Evolutionary conservation across 2,329 filamentous ascomycete genomes (phyloP).

Genomic region (Coniella vitis): DNA sequence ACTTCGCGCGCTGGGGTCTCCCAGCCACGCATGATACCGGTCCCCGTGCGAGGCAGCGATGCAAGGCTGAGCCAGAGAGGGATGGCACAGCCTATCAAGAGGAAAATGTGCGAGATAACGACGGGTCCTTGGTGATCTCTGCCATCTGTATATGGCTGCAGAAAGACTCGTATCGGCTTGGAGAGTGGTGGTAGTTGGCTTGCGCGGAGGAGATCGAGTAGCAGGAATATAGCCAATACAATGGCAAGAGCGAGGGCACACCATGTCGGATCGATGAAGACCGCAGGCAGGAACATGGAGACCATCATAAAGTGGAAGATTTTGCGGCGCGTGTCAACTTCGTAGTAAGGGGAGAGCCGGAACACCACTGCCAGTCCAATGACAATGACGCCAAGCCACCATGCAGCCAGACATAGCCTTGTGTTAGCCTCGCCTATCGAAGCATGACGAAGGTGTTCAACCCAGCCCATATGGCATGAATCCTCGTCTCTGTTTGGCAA

Average conservation of each 20-base stretch:
- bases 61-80: constrained; percentile 86
- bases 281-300: constrained; percentile 82
- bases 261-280: constrained; percentile 80
- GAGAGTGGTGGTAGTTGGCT: constrained; percentile 88
- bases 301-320: constrained; percentile 99
- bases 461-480: constrained; percentile 49
- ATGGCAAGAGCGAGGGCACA: constrained; percentile 72
- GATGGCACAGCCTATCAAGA: constrained; percentile 90
- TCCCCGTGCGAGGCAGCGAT: constrained; percentile 52
- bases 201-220: constrained; percentile 83
- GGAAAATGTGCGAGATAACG: constrained; percentile 91
- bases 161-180: constrained; percentile 75
- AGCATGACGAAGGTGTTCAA: constrained; percentile 56
- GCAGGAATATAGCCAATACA: constrained; percentile 74
- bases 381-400: constrained; percentile 65
- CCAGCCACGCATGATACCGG: constrained; percentile 61
- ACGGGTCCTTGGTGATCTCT: constrained; percentile 88
- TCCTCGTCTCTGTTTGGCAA: constrained; percentile 22
- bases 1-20: constrained; percentile 67
- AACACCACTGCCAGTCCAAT: constrained; percentile 70
- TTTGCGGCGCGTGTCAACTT: constrained; percentile 93
- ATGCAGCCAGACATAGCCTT: constrained; percentile 67
- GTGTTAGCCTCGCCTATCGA: constrained; percentile 71
- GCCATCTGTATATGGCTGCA: constrained; percentile 91
- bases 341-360: constrained; percentile 65